Base-by-base conservation (phyloP, 2,329 filamentous ascomycete genomes). In the Aureobasidium sp. region DNA sequence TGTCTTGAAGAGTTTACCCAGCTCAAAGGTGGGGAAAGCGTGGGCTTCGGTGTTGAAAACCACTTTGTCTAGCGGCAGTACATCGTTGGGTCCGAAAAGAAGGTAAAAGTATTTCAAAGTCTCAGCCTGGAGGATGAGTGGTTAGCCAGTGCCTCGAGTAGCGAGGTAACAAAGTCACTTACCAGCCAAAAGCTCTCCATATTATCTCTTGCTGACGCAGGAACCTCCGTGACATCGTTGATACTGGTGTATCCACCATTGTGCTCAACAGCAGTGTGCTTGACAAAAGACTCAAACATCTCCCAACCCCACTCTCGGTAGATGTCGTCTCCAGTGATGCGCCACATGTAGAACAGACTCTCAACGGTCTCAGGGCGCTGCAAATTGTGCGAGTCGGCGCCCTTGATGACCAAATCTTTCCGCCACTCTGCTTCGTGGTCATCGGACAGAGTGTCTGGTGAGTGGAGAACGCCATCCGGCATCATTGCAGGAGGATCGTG, bases 121-220 rank as follows among this genome's bases (percentile, higher is more conserved):
- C 73, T 98, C 93, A 41, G 93, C 90, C 86, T 89, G n/a, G 2
- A 16, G n/a, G 27, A 6, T 4, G 27, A 11, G 3, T 29, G 27
- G 27, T 29, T 29, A 29, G 27, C 27, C 27, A 29, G 7, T n/a
- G n/a, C n/a, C n/a, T n/a, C n/a, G n/a, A n/a, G n/a, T n/a, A n/a
- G n/a, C n/a, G n/a, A n/a, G n/a, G n/a, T n/a, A n/a, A n/a, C n/a
- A n/a, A n/a, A n/a, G n/a, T 29, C 12, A 4, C 27, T 73, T 72
- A 88, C 86, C 75, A 98, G 80, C 93, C 93, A 98, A 72, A 97
- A 97, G 66, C 89, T 94, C 73, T 98, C 93, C 91, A 98, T 96
- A 62, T 97, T 97, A 70, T 98, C 91, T 56, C 82, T 78, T 40
- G 75, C 73, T 12, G 74, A 68, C 0, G 89, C 82, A 17, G 90